Evolutionary conservation across 345 rosid species (phyloP).

Genomic region (Populus ilicifolia): DNA sequence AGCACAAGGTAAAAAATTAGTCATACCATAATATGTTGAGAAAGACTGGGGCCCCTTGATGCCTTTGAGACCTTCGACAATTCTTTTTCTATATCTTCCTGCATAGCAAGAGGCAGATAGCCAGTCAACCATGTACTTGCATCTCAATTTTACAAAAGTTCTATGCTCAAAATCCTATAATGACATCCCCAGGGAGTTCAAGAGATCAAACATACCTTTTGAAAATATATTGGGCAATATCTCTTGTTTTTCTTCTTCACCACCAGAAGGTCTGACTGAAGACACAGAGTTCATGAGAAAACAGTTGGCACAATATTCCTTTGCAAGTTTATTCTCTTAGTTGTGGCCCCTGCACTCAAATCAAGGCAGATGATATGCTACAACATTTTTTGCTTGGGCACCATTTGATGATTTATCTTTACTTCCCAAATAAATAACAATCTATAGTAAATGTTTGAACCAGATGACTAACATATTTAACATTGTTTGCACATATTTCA

Average conservation of each 20-base stretch:
- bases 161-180: background rate
- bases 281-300: constrained; percentile 9
- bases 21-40: constrained; percentile 83
- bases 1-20: background rate
- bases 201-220: constrained; percentile 55
- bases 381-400: background rate
- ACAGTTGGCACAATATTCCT: background rate
- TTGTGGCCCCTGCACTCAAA: background rate
- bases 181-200: constrained; percentile 2
- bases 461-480: background rate
- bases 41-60: constrained; percentile 53
- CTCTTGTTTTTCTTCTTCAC: constrained; percentile 78
- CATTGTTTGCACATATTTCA: background rate
- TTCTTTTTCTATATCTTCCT: constrained; percentile 91
- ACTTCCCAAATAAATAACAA: background rate
- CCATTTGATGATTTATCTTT: background rate
- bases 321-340: background rate
- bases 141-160: background rate
- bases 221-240: constrained; percentile 87
- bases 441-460: background rate
- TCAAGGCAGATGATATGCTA: background rate
- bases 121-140: background rate
- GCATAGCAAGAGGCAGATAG: constrained; percentile 18
- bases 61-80: constrained; percentile 64
- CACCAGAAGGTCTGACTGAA: constrained; percentile 89